Conservation (phyloP, 495 filamentous ascomycete species). For the Haplographium delicatum region DNA sequence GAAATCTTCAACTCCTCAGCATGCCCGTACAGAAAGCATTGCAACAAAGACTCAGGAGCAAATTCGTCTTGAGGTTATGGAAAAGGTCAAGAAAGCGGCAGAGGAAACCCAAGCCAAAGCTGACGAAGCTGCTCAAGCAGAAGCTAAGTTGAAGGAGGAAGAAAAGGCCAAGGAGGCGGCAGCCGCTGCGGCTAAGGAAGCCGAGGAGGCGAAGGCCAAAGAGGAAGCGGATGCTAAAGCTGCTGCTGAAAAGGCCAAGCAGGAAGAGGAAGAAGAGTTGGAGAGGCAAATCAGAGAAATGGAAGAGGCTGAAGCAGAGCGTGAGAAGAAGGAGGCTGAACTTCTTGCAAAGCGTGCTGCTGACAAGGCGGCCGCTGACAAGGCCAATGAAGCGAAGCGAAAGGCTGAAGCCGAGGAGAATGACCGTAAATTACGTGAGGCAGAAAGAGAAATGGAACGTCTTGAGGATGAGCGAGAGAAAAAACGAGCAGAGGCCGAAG, state of each 20-base stretch:
- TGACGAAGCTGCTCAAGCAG: constrained; percentile 23
- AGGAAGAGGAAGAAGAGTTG: constrained; percentile 33
- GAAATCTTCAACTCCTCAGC: constrained; percentile 37
- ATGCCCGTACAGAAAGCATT: constrained; percentile 43
- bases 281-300: constrained; percentile 36
- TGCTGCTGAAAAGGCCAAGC: constrained; percentile 37
- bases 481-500: constrained; percentile 33
- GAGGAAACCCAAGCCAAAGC: constrained; percentile 25
- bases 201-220: constrained; percentile 51
- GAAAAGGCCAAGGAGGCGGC: constrained; percentile 27
- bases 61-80: constrained; percentile 46
- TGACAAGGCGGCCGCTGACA: constrained; percentile 54
- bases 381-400: constrained; percentile 55
- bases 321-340: constrained; percentile 36
- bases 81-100: constrained; percentile 40
- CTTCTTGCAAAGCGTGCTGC: constrained; percentile 51
- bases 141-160: constrained; percentile 27
- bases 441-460: constrained; percentile 50
- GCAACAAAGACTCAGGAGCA: constrained; percentile 43
- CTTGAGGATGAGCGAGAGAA: constrained; percentile 50
- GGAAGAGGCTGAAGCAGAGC: constrained; percentile 6
- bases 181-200: too few species aligned
- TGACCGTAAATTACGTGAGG: constrained; percentile 51
- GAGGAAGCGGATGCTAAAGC: constrained; percentile 62
- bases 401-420: constrained; percentile 48